Evolutionary conservation across 2,329 filamentous ascomycete species (phyloP), one percentile per base, ranked within the genome.

Genomic region (Ophiostoma populinum): DNA sequence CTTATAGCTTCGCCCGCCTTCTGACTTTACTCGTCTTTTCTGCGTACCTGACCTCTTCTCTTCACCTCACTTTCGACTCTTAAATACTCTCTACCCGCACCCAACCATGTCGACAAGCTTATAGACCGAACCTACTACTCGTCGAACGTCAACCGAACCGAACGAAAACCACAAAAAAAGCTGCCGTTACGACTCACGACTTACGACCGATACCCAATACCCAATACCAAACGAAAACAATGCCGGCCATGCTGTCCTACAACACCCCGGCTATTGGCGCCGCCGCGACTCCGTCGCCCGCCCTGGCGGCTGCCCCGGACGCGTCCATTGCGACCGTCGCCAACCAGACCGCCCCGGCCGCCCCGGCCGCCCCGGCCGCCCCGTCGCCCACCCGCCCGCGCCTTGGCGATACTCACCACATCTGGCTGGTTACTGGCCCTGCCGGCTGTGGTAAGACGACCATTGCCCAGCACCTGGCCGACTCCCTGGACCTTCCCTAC

Each of bases 361-460:
- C 22, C 8, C 24, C 32, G 12, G 24, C 33, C 3, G 17, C 17
- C n/a, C n/a, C n/a, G n/a, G n/a, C n/a, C n/a, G 6, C 17, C 27
- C 6, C 32, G 12, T 16, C 27, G 11, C 20, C 19, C 18, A 12
- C 27, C 17, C 27, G 32, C 21, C 26, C 20, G 15, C 32, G 22
- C 22, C 22, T 15, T 5, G 24, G 15, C 11, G 30, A 24, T 24
- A 13, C 22, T 22, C 73, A 76, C 48, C 79, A 85, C 53, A 82
- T 86, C 50, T 86, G 78, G 77, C 64, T 86, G 40, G 71, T 86
- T 34, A 83, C 78, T 2, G 80, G 80, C 19, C 80, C 80, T 34
- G 79, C 80, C 28, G 80, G 80, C 19, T 82, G 76, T 49, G 80
- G 80, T 40, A 86, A 86, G 62, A 80, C 71, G 38, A 85, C 79